Conservation (phyloP, 1,284 basidiomycete species). For the Trichosporon coremiiforme region DNA sequence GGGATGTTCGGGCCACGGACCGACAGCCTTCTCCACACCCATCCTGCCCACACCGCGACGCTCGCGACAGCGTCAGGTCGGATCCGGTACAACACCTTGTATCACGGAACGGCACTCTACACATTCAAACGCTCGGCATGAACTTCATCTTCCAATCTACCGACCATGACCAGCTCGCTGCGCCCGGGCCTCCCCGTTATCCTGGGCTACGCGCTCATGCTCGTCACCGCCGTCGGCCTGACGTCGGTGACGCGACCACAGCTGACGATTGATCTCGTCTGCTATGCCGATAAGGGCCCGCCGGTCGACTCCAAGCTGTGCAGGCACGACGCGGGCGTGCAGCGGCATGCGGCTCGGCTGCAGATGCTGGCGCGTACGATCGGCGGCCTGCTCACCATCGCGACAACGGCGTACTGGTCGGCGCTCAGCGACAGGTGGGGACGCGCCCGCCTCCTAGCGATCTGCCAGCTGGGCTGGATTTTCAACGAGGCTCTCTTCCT, state of each 20-base stretch:
- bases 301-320: background rate
- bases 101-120: too few relatives aligned
- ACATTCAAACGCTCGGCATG: too few relatives aligned
- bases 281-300: background rate
- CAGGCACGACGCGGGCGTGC: background rate
- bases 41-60: too few relatives aligned
- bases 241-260: background rate
- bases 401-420: conserved; percentile 3
- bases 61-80: too few relatives aligned
- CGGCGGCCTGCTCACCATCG: background rate
- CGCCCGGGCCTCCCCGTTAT: background rate
- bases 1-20: background rate
- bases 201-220: background rate
- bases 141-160: too few relatives aligned
- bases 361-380: background rate
- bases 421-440: background rate
- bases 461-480: background rate
- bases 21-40: too few relatives aligned
- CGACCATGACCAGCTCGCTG: too few relatives aligned
- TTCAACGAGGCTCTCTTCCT: conserved; percentile 1
- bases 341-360: background rate
- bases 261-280: background rate
- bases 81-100: too few relatives aligned
- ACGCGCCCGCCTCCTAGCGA: background rate
- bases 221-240: background rate